These are phyloP conservation scores for Aureobasidium melanogenum DNA, from an alignment of 2,329 filamentous ascomycete species.

Conservation along the genomic window DNA sequence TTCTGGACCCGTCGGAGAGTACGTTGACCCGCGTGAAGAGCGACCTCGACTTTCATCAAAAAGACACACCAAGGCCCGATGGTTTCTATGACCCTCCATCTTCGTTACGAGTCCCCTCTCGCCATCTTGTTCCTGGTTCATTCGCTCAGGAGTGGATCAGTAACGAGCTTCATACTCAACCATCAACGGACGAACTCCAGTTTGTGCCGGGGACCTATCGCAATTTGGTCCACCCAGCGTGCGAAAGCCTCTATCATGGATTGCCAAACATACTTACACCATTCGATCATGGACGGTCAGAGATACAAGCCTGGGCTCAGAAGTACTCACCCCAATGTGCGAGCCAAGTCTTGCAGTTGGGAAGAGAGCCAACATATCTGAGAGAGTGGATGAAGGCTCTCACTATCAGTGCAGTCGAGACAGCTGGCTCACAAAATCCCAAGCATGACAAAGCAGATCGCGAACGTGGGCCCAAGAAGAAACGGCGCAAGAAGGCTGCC, in stretches of 20 bases:
- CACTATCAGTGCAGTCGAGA: constrained; percentile 68
- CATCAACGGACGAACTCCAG: background rate
- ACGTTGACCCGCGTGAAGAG: background rate
- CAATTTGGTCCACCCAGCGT: constrained; percentile 48
- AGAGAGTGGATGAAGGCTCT: constrained; percentile 74
- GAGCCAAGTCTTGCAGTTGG: constrained; percentile 64
- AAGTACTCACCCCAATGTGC: constrained; percentile 73
- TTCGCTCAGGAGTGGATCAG: constrained; percentile 24
- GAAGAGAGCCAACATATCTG: constrained; percentile 60
- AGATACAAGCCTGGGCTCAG: constrained; percentile 64
- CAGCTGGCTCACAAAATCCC: constrained; percentile 30
- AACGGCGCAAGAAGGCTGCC: constrained; percentile 54
- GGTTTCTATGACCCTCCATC: constrained; percentile 13
- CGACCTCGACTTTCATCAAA: constrained; percentile 21
- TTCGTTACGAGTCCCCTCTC: constrained; percentile 21
- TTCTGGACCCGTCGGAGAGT: constrained; percentile 21
- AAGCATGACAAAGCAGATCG: constrained; percentile 9
- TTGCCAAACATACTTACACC: constrained; percentile 60
- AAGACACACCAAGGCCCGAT: constrained; percentile 4
- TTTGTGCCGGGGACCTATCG: background rate
- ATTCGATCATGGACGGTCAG: constrained; percentile 71
- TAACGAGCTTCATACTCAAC: background rate
- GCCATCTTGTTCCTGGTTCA: constrained; percentile 24
- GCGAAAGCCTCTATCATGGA: constrained; percentile 45
- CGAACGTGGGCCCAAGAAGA: constrained; percentile 43